These are phyloP conservation scores for Quercus dentata DNA, from an alignment of 306 rosid species.

Conservation along the genomic window DNA sequence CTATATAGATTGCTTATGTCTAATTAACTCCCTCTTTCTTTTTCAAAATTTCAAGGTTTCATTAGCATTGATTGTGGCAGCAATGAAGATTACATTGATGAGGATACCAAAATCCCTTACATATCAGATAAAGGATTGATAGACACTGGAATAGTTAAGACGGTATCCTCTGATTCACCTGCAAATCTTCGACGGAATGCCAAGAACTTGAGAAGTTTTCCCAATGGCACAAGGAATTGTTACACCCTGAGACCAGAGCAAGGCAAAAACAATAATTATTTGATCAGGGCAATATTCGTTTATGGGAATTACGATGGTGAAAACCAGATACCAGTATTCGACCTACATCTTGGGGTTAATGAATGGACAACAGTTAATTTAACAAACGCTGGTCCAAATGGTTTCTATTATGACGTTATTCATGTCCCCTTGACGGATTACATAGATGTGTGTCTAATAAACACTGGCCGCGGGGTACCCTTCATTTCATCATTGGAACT, in stretches of 20 bases:
- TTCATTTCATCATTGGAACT: slow-evolving; percentile 46
- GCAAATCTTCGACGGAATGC: rapidly evolving
- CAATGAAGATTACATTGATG: no score
- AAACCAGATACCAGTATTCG: slow-evolving; percentile 15
- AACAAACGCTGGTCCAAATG: no score
- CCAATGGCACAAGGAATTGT: slow-evolving; percentile 41
- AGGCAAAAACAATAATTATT: slow-evolving; percentile 25
- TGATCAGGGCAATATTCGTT: slow-evolving; percentile 32
- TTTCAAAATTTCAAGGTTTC: no score
- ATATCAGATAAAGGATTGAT: background rate
- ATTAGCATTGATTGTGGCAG: no score
- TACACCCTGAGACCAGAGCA: slow-evolving; percentile 33
- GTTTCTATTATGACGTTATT: slow-evolving; percentile 12
- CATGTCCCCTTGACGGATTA: slow-evolving; percentile 22
- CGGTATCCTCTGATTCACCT: no score
- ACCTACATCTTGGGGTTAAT: slow-evolving; percentile 39
- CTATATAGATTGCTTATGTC: no score
- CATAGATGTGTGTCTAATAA: slow-evolving; percentile 39
- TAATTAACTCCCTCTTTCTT: no score
- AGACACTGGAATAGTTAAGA: background rate
- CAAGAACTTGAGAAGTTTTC: slow-evolving; percentile 37
- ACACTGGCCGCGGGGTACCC: slow-evolving; percentile 38
- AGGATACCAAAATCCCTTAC: no score
- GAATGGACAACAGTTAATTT: slow-evolving; percentile 18
- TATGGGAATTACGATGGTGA: slow-evolving; percentile 45